Evolutionary conservation across 129 eudicot species (phyloP), one percentile per base, ranked within the genome.

Genomic region (Logfia minima): DNA sequence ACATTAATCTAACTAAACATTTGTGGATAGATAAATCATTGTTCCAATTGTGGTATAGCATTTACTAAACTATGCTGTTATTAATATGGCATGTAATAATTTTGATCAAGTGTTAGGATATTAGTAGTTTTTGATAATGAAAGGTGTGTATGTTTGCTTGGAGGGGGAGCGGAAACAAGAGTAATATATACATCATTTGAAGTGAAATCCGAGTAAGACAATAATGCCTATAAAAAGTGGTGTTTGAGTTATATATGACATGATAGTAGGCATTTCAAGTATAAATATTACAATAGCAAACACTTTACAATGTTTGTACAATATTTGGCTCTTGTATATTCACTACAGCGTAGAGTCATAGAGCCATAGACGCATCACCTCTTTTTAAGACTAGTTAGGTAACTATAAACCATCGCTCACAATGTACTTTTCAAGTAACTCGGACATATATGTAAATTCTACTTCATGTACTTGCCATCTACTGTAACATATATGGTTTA

Each of bases 1-100:
- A 48, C 55, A 48, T 48, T 48, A 48, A 48, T 48, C 18, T 48
- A 4, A 48, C 55, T 3, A 23, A 26, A 63, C 8, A 16, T 29
- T 14, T 64, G 41, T 63, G 68, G 68, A 29, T 58, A 63, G 68
- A 63, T 63, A 26, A 23, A 32, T 31, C 26, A 66, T n/a, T 32
- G 22, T 5, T 66, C 71, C 17, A 3, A 4, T 8, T 66, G 41
- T 28, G 18, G 6, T n/a, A 22, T 35, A 68, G 9, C 13, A 41
- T 68, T 26, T n/a, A n/a, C 41, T 37, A 16, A 34, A 10, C 31
- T 34, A 21, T 68, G 8, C 13, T 35, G 28, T n/a, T 66, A 7
- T 32, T 34, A 66, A 18, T 8, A 19, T 21, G 72, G 19, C n/a
- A 0, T 68, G 55, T 34, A n/a, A 11, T 35, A 66, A 13, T 14